phyloP scores from a whole-genome alignment of 1,284 basidiomycete species.

The Vanrija sp. region DNA sequence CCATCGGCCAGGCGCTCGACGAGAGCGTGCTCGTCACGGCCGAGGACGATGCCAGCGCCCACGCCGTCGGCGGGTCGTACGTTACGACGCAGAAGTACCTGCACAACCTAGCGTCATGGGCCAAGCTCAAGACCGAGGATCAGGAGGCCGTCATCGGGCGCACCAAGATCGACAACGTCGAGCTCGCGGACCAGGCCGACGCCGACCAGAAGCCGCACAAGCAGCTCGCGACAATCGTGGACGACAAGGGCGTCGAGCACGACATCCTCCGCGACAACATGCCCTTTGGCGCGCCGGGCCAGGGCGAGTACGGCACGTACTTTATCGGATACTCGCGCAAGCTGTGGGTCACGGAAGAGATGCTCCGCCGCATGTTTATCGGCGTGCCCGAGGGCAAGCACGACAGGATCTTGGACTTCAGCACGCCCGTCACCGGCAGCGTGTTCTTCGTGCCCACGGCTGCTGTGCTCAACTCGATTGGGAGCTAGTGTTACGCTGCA shows the following conservation, averaged over 20 bases:
- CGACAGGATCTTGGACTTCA: slow-evolving; percentile 17
- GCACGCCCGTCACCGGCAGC: slow-evolving; percentile 10
- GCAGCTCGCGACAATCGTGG: slow-evolving; percentile 12
- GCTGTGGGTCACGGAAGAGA: slow-evolving; percentile 19
- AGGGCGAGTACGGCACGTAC: slow-evolving; percentile 16
- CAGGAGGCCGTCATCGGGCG: slow-evolving; percentile 16
- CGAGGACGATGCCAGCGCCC: background rate
- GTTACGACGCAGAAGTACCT: slow-evolving; percentile 18
- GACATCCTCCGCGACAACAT: slow-evolving; percentile 24
- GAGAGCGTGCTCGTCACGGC: slow-evolving; percentile 1
- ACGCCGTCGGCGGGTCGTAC: slow-evolving; percentile 10
- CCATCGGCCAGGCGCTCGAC: slow-evolving; percentile 8
- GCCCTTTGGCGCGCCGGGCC: slow-evolving; percentile 15
- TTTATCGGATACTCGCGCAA: slow-evolving; percentile 16
- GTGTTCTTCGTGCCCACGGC: slow-evolving; percentile 13
- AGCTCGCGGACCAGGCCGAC: slow-evolving; percentile 8
- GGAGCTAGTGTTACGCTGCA: too few species aligned
- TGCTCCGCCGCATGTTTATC: slow-evolving; percentile 19
- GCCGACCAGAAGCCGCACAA: slow-evolving; percentile 17
- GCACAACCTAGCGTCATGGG: slow-evolving; percentile 15
- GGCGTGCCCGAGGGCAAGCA: slow-evolving; percentile 15
- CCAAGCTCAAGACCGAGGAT: slow-evolving; percentile 6
- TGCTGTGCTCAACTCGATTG: slow-evolving; percentile 2
- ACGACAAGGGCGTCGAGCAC: slow-evolving; percentile 7
- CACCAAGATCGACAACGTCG: slow-evolving; percentile 17